These are phyloP conservation scores for Suhomyces kunorum DNA, from an alignment of 1,139 yeast genomes.

Conservation along the genomic window DNA sequence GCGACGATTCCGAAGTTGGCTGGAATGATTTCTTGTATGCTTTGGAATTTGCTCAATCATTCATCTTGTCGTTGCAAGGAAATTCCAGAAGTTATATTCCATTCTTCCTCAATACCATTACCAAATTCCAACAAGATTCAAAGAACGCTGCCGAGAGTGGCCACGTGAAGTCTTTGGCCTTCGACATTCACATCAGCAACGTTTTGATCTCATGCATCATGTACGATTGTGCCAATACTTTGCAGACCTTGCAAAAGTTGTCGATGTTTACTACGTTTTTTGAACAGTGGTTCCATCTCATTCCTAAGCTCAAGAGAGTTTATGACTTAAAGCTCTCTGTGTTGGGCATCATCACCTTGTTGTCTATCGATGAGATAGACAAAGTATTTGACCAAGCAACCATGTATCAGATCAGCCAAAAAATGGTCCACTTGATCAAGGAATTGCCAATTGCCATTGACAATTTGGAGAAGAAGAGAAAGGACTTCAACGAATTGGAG, in stretches of 20 bases:
- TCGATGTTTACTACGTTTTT: slow-evolving; percentile 55
- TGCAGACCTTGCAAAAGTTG: slow-evolving; percentile 52
- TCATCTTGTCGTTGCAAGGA: slow-evolving; percentile 51
- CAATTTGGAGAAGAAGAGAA: slow-evolving; percentile 62
- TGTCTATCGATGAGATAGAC: slow-evolving; percentile 30
- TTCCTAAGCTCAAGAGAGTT: slow-evolving; percentile 66
- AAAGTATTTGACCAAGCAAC: slow-evolving; percentile 22
- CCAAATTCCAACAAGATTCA: slow-evolving; percentile 19
- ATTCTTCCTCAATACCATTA: slow-evolving; percentile 35
- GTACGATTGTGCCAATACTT: slow-evolving; percentile 58
- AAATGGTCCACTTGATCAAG: slow-evolving; percentile 51
- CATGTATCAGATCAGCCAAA: slow-evolving; percentile 40
- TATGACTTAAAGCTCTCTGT: slow-evolving; percentile 78
- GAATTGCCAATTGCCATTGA: slow-evolving; percentile 72
- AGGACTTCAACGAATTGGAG: slow-evolving; percentile 45
- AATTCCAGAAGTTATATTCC: slow-evolving; percentile 43
- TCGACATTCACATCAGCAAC: slow-evolving; percentile 60
- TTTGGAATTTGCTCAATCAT: slow-evolving; percentile 56
- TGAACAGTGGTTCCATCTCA: slow-evolving; percentile 63
- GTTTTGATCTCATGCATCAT: slow-evolving; percentile 68
- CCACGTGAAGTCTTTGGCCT: slow-evolving; percentile 38
- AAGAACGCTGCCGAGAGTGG: slow-evolving; percentile 12
- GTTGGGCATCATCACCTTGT: slow-evolving; percentile 63
- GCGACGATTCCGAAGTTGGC: slow-evolving; percentile 37
- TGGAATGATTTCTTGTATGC: slow-evolving; percentile 52